phyloP scores from a whole-genome alignment of 1,284 basidiomycete genomes.

The Trichosporon sp. region DNA sequence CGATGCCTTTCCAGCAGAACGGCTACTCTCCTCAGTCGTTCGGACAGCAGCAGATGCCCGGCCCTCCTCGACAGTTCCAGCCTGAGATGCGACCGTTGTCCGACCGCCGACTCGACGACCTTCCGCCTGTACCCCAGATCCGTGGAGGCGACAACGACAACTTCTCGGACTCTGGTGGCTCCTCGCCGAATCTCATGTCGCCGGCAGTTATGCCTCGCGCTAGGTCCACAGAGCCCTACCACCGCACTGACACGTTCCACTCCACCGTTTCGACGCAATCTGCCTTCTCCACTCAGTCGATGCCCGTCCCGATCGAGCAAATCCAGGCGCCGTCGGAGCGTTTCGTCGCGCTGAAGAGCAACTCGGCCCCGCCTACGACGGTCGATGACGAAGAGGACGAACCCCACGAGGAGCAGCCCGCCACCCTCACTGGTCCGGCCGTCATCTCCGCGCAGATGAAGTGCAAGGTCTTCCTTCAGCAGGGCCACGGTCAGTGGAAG shows the following conservation, averaged over 20 bases:
- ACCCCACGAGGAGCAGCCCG: constrained; percentile 58
- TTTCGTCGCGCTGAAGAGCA: constrained; percentile 22
- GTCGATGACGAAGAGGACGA: background rate
- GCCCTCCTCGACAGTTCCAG: constrained; percentile 1
- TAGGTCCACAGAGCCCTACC: constrained; percentile 2
- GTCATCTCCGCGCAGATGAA: constrained; percentile 90
- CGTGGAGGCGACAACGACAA: constrained; percentile 27
- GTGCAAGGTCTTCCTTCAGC: constrained; percentile 96
- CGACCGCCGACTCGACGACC: constrained; percentile 7
- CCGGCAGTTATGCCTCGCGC: constrained; percentile 28
- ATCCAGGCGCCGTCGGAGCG: constrained; percentile 59
- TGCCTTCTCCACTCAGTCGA: constrained; percentile 41
- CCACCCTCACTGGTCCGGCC: constrained; percentile 66
- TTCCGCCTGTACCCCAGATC: constrained; percentile 41
- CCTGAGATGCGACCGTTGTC: background rate
- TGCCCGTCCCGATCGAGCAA: constrained; percentile 74
- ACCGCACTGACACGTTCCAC: constrained; percentile 16
- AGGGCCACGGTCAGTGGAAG: constrained; percentile 96
- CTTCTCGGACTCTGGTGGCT: constrained; percentile 38
- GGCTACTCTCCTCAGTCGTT: constrained; percentile 11
- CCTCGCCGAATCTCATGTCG: constrained; percentile 36
- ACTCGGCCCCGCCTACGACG: background rate
- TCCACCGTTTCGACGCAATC: constrained; percentile 11
- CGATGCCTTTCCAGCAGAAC: constrained; percentile 9
- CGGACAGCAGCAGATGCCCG: constrained; percentile 6